Evolutionary conservation across 345 rosid species (phyloP), one percentile per base, ranked within the genome.

Genomic region (Arabidopsis thaliana): DNA sequence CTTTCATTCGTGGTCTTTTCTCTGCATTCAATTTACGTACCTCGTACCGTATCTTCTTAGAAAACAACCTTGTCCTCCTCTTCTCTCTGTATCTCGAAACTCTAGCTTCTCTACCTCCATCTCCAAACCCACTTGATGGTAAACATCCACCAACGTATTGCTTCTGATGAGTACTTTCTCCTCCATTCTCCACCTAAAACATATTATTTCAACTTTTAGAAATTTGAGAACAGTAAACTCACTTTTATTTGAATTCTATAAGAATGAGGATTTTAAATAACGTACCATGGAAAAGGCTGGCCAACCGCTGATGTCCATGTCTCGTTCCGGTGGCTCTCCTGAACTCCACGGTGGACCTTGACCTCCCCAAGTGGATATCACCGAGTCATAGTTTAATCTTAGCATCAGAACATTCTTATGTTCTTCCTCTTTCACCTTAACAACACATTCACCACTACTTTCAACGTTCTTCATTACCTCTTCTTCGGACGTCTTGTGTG

Each of bases 1-100:
- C 99, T 79, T 95, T 95, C 97, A 95, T 90, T 71, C 99, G 69
- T 5, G 99, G 99, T 86, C 96, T 90, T 81, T 90, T 90, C 86
- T 95, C 97, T 0, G 99, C 99, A 59, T 95, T 87, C 82, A 90
- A 24, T 73, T 90, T 95, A 66, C 99, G 84, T 10, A 94, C 99
- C 79, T 95, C 97, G 79, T 91, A 95, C 82, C 99, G 82, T 81
- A 90, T 95, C 84, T 92, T 95, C 90, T 91, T 90, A 0, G 99
- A 89, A 77, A 95, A 95, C 86, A 90, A 46, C 65, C 99, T 92
- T 10, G 87, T 95, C 69, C 93, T 83, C 61, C 97, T 67, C 82
- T 95, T 95, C 78, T 92, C 97, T 71, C 93, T 81, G 77, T 95
- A 95, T 74, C 97, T 85, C 2, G 87, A 86, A 6, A 95, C 99